These are phyloP conservation scores for Chenopodium suecicum DNA, from an alignment of 148 eudicot genomes.

Conservation along the genomic window DNA sequence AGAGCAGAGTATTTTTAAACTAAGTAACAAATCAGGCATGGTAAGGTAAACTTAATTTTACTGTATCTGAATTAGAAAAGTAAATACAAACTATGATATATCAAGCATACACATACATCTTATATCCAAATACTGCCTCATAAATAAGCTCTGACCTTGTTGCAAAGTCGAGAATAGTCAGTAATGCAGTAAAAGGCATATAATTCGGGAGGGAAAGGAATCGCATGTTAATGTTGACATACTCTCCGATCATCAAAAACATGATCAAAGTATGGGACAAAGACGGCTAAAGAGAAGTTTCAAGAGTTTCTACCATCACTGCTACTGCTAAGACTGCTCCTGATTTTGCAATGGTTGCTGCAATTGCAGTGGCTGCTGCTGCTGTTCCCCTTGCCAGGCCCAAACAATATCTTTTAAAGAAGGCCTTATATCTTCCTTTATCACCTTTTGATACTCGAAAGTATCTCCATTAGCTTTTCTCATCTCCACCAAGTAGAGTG, in stretches of 20 bases:
- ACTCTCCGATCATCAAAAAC: neutral
- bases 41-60: no score
- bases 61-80: neutral
- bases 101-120: neutral
- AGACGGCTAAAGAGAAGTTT: neutral
- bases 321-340: neutral
- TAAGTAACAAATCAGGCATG: no score
- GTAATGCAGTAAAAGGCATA: neutral
- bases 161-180: neutral
- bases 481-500: conserved; percentile 62
- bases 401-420: conserved; percentile 69
- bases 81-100: neutral
- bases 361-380: conserved; percentile 22
- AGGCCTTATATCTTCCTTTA: conserved; percentile 68
- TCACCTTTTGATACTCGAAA: conserved; percentile 56
- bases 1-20: no score
- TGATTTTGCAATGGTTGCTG: conserved; percentile 22
- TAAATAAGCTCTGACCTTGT: conserved; percentile 1
- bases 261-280: neutral
- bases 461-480: conserved; percentile 77
- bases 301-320: neutral
- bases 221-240: neutral
- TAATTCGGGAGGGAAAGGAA: neutral
- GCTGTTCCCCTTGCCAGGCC: conserved; percentile 69
- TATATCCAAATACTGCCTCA: conserved; percentile 10